Evolutionary conservation across 805 yeast genomes (phyloP).

Genomic region (Pichia membranifaciens): DNA sequence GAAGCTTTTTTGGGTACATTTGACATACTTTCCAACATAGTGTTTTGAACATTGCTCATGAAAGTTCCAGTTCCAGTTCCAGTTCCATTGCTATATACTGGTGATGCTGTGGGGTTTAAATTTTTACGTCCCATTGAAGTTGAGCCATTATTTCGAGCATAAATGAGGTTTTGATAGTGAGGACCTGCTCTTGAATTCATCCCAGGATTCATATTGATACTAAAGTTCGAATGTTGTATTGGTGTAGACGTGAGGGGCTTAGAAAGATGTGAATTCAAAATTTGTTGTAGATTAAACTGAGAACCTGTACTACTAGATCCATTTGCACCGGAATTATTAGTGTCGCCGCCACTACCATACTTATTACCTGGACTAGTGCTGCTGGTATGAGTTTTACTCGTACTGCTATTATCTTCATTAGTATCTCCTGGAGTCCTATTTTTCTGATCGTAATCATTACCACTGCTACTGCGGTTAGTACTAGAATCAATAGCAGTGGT

Average conservation of each 20-base stretch:
- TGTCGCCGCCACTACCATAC: too few species aligned
- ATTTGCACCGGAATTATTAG: too few species aligned
- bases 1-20: too few species aligned
- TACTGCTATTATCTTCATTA: not conserved
- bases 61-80: too few species aligned
- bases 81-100: too few species aligned
- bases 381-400: not conserved
- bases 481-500: not conserved
- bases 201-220: not conserved
- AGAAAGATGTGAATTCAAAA: not conserved
- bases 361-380: not conserved
- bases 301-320: not conserved
- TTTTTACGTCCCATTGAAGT: too few species aligned
- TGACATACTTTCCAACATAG: too few species aligned
- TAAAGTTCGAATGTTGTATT: not conserved
- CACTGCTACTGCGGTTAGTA: not conserved
- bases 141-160: too few species aligned
- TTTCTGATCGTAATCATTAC: not conserved
- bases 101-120: too few species aligned
- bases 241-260: not conserved
- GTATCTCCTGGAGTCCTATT: not conserved
- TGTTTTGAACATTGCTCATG: too few species aligned
- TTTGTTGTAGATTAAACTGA: conserved; percentile 1
- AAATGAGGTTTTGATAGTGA: too few species aligned
- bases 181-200: too few species aligned